Percentiles rank a stretch among this genome's conserved stretches.
Evolutionary conservation across 495 filamentous ascomycete species (phyloP).

Genomic region (Margaritispora aquatica): DNA sequence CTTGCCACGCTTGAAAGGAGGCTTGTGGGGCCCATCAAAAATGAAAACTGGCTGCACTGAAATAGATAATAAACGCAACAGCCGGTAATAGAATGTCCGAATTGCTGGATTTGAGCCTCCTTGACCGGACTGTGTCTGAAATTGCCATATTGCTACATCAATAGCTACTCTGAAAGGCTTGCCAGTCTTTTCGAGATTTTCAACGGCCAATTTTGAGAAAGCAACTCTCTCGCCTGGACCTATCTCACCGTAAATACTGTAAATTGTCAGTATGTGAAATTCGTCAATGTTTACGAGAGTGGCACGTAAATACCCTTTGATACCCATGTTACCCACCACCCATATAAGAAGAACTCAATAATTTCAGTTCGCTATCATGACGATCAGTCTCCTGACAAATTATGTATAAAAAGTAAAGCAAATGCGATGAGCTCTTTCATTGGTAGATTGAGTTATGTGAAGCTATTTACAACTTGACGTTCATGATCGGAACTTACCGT

Average conservation of each 20-base stretch:
- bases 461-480: not conserved
- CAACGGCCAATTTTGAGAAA: constrained; percentile 73
- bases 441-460: not conserved
- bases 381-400: too few species aligned
- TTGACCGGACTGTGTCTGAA: constrained; percentile 80
- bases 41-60: constrained; percentile 89
- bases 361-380: too few species aligned
- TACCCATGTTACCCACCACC: constrained; percentile 42
- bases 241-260: constrained; percentile 83
- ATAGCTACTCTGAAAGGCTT: constrained; percentile 83
- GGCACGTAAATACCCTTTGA: constrained; percentile 46
- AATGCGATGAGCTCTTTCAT: not conserved
- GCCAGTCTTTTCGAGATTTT: constrained; percentile 61
- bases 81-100: constrained; percentile 87
- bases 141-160: constrained; percentile 96
- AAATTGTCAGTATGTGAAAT: constrained; percentile 19
- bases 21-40: constrained; percentile 89
- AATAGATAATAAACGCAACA: constrained; percentile 72
- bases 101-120: constrained; percentile 89
- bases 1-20: constrained; percentile 82
- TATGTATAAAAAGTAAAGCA: not conserved
- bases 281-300: not conserved
- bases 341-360: not conserved
- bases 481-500: not conserved
- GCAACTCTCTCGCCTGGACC: constrained; percentile 74